A percentile compares a stretch with the other conserved stretches of the same genome.
Conservation (phyloP, 129 eudicot genomes). For the Sambucus nigra region DNA sequence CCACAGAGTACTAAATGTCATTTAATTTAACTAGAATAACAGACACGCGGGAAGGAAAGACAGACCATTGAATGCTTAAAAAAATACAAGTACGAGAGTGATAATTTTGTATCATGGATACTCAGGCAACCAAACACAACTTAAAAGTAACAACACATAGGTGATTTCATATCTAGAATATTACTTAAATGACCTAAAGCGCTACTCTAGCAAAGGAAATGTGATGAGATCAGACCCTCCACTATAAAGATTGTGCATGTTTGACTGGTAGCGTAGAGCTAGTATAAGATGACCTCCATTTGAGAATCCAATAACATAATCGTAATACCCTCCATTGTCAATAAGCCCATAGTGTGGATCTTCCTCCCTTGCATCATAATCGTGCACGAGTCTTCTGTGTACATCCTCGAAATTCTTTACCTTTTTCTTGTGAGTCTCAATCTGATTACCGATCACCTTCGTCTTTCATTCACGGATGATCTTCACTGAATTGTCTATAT, state of each 20-base stretch:
- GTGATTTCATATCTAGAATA: too few relatives aligned
- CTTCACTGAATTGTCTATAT: slow-evolving; percentile 46
- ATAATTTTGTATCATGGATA: too few relatives aligned
- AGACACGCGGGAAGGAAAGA: too few relatives aligned
- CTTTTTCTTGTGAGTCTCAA: slow-evolving; percentile 61
- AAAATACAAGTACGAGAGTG: too few relatives aligned
- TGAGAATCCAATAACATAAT: slow-evolving; percentile 14
- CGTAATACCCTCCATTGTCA: slow-evolving; percentile 32
- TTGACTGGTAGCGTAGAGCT: slow-evolving; percentile 13
- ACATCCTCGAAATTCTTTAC: slow-evolving; percentile 58
- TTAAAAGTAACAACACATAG: too few relatives aligned
- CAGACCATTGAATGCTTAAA: too few relatives aligned
- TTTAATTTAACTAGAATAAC: too few relatives aligned
- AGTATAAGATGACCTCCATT: slow-evolving; percentile 14
- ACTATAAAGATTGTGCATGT: slow-evolving; percentile 8
- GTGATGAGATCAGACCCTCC: slow-evolving; percentile 29
- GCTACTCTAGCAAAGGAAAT: slow-evolving; percentile 23
- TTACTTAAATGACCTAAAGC: too few relatives aligned
- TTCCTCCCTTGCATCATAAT: slow-evolving; percentile 27
- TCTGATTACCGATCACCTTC: slow-evolving; percentile 37
- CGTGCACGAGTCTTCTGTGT: slow-evolving; percentile 32
- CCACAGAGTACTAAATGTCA: too few relatives aligned
- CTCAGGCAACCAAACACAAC: too few relatives aligned
- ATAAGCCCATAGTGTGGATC: slow-evolving; percentile 36
- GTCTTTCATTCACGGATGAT: slow-evolving; percentile 57